Evolutionary conservation across 306 rosid genomes (phyloP).

Genomic region (Prunus persica): Prunus_persica_NCBIv2 NC_034013.1:13413501-13414000

Average conservation of each 20-base stretch:
- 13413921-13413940: no score
- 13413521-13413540: constrained; percentile 59
- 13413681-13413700: constrained; percentile 42
- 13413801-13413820: background rate
- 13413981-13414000: no score
- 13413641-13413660: constrained; percentile 49
- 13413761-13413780: background rate
- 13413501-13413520: constrained; percentile 66
- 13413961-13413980: no score
- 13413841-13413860: background rate
- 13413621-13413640: constrained; percentile 41
- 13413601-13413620: constrained; percentile 42
- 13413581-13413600: constrained; percentile 41
- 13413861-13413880: background rate
- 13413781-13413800: background rate
- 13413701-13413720: constrained; percentile 41
- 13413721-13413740: constrained; percentile 8
- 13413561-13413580: constrained; percentile 35
- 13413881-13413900: background rate
- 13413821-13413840: background rate
- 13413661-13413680: constrained; percentile 33
- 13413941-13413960: no score
- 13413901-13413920: no score
- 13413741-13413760: background rate
- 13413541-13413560: constrained; percentile 43